Evolutionary conservation across 1,284 basidiomycete species (phyloP).

Genomic region (Ganoderma sinense): DNA sequence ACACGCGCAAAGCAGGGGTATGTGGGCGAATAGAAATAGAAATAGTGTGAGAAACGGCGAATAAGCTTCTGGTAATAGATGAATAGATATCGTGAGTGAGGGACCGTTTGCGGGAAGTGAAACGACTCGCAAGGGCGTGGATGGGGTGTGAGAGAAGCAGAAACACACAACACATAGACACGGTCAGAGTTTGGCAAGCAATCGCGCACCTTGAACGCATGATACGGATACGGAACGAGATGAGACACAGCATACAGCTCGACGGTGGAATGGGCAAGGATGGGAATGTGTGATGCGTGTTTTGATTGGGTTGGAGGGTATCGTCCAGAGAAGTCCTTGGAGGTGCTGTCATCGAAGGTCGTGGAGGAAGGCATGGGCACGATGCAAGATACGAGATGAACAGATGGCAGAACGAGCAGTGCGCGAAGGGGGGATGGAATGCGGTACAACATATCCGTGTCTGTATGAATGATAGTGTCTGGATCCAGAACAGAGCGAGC

Average conservation of each 20-base stretch:
- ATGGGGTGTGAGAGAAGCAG: slow-evolving; percentile 6
- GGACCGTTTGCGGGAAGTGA: neutral
- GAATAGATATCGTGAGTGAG: neutral
- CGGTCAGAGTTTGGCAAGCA: neutral
- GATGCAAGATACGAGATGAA: slow-evolving; percentile 6
- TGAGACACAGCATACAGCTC: neutral
- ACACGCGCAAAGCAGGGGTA: slow-evolving; percentile 3
- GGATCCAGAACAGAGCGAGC: neutral
- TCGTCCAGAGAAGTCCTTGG: neutral
- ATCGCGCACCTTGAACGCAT: neutral
- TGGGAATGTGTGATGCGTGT: slow-evolving; percentile 4
- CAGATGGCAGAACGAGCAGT: neutral
- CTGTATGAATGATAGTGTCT: neutral
- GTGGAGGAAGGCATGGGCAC: neutral
- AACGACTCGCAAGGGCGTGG: neutral
- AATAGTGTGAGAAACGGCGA: neutral
- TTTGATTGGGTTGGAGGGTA: neutral
- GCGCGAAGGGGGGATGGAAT: neutral
- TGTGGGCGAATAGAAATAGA: neutral
- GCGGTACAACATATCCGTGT: neutral
- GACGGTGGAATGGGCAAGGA: neutral
- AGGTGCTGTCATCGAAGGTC: neutral
- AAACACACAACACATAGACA: neutral
- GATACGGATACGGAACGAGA: neutral
- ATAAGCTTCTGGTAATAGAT: neutral